A percentile compares a stretch with the other conserved stretches of the same genome.
These are phyloP conservation scores for Linnemannia schmuckeri DNA, from an alignment of 192 early-diverging fungal genomes.

Conservation along the genomic window DNA sequence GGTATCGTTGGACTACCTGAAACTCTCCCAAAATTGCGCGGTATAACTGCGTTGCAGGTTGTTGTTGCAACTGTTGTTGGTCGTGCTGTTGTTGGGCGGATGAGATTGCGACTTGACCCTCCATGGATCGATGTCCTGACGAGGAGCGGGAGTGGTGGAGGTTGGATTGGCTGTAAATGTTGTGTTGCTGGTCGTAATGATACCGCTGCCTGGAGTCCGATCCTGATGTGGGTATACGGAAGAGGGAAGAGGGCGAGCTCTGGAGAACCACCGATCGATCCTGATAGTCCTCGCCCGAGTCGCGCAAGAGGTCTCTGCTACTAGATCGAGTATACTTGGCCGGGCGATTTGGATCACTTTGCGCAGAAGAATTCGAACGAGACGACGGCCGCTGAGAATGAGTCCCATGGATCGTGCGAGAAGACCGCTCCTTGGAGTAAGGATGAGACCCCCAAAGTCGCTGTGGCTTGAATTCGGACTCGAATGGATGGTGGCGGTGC, in stretches of 20 bases:
- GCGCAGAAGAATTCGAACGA: neutral
- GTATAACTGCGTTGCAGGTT: slow-evolving; percentile 16
- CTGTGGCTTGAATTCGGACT: slow-evolving; percentile 22
- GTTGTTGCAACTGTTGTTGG: neutral
- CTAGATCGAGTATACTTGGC: slow-evolving; percentile 2
- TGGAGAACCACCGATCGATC: neutral
- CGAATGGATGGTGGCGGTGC: neutral
- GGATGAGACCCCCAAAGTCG: slow-evolving; percentile 35
- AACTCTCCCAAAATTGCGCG: slow-evolving; percentile 34
- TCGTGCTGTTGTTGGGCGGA: neutral
- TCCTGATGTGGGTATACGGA: too few species aligned
- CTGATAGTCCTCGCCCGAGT: neutral
- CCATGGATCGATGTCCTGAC: neutral
- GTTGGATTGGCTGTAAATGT: neutral
- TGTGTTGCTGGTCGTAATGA: neutral
- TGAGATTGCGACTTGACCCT: neutral
- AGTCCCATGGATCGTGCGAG: neutral
- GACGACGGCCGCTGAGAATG: neutral
- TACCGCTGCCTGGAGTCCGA: neutral
- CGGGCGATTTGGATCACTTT: neutral
- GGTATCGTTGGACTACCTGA: slow-evolving; percentile 13
- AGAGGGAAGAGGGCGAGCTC: neutral
- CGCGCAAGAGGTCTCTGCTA: neutral
- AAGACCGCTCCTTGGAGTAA: slow-evolving; percentile 2
- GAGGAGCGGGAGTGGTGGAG: neutral